phyloP scores from a whole-genome alignment of 1,139 yeast genomes.

The Yamadazyma taylorii region DNA sequence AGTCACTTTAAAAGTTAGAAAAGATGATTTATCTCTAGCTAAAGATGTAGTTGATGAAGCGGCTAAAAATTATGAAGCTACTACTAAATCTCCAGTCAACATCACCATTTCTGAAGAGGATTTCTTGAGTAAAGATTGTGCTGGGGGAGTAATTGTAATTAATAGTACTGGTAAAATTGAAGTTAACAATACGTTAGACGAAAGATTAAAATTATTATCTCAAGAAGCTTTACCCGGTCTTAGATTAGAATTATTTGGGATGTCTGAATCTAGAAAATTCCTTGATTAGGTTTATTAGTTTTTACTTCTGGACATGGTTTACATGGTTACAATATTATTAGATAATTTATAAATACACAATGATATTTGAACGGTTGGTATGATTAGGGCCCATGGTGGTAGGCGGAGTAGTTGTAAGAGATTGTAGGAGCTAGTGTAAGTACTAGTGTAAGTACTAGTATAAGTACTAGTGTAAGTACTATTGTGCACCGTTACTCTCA shows the following conservation, averaged over 20 bases:
- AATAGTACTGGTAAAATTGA: conserved; percentile 81
- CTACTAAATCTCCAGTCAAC: conserved; percentile 51
- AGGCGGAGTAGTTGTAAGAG: no score
- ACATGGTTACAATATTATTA: no score
- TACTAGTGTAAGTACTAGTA: no score
- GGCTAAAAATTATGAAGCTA: conserved; percentile 59
- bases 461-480: no score
- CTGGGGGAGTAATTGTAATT: conserved; percentile 83
- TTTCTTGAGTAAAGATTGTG: conserved; percentile 58
- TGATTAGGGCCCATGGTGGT: no score
- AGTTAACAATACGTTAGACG: conserved; percentile 90
- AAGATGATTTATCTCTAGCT: conserved; percentile 65
- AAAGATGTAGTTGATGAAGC: conserved; percentile 65
- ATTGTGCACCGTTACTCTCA: no score
- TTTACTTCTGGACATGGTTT: not conserved
- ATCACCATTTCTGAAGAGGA: conserved; percentile 55
- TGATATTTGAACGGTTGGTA: no score
- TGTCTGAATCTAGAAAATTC: conserved; percentile 84
- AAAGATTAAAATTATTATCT: conserved; percentile 79
- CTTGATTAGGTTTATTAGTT: conserved; percentile 55
- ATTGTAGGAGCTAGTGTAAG: no score
- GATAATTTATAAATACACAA: no score
- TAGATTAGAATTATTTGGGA: conserved; percentile 87
- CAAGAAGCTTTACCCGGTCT: conserved; percentile 91
- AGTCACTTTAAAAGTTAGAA: conserved; percentile 65